Evolutionary conservation across 1,284 basidiomycete genomes (phyloP).

Genomic region (Cystobasidiaceae sp.): DNA sequence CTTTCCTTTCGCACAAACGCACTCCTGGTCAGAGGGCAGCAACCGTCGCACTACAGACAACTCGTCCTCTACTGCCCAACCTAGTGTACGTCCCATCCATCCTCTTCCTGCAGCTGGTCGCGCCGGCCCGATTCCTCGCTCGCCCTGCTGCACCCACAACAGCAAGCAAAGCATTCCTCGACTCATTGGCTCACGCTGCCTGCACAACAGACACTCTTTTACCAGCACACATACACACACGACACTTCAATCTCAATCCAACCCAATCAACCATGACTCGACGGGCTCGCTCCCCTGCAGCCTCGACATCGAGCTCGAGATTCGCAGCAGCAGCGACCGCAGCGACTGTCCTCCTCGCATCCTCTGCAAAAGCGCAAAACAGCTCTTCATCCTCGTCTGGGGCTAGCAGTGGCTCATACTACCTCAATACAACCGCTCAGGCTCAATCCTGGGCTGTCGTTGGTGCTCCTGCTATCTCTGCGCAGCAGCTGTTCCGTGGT

Average conservation of each 20-base stretch:
- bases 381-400: not conserved
- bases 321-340: not conserved
- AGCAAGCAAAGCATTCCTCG: too few relatives aligned
- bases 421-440: slow-evolving; percentile 4
- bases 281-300: not conserved
- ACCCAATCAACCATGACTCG: not conserved
- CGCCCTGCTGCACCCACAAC: too few relatives aligned
- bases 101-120: too few relatives aligned
- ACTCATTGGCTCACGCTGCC: too few relatives aligned
- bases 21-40: too few relatives aligned
- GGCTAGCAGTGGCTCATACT: not conserved
- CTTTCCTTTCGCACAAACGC: too few relatives aligned
- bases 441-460: slow-evolving; percentile 38
- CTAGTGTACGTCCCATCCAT: too few relatives aligned
- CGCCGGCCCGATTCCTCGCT: too few relatives aligned
- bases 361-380: not conserved
- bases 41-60: too few relatives aligned
- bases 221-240: not conserved
- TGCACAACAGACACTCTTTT: too few relatives aligned
- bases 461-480: slow-evolving; percentile 36
- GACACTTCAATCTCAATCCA: not conserved
- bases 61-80: too few relatives aligned
- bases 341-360: not conserved
- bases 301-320: not conserved
- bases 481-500: slow-evolving; percentile 35